phyloP scores from a whole-genome alignment of 441 rosid genomes.

The Brassica balearica region DNA sequence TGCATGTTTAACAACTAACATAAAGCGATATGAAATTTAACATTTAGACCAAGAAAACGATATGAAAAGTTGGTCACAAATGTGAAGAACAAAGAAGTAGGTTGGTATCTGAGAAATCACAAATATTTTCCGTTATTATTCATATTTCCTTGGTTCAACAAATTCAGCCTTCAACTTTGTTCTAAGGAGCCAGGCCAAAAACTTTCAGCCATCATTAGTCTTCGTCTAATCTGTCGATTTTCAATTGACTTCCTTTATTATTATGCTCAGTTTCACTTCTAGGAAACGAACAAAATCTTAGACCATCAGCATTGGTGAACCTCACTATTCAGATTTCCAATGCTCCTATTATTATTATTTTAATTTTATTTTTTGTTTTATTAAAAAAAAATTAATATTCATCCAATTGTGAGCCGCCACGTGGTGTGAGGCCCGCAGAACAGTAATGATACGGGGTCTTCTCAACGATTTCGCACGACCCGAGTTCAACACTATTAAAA shows the following conservation, averaged over 20 bases:
- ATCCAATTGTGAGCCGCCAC: too few species aligned
- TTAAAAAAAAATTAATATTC: too few species aligned
- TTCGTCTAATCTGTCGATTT: neutral
- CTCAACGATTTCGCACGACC: too few species aligned
- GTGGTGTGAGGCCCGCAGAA: too few species aligned
- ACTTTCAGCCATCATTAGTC: slow-evolving; percentile 5
- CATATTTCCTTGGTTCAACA: neutral
- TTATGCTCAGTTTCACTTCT: neutral
- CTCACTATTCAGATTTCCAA: too few species aligned
- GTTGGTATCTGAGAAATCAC: neutral
- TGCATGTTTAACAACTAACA: neutral
- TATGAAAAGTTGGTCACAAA: neutral
- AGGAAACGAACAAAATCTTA: neutral
- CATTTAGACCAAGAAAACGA: too few species aligned
- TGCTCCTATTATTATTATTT: too few species aligned
- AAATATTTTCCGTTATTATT: neutral
- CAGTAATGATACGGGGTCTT: too few species aligned
- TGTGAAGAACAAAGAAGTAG: neutral
- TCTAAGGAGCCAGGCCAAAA: neutral
- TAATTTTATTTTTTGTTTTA: too few species aligned
- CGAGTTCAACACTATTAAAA: too few species aligned
- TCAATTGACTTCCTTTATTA: neutral
- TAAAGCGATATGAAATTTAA: too few species aligned
- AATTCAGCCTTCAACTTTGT: neutral
- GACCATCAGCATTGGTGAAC: too few species aligned